Evolutionary conservation across 2,329 filamentous ascomycete species (phyloP), one percentile per base, ranked within the genome.

Genomic region (Chaetomiaceae sp.): DNA sequence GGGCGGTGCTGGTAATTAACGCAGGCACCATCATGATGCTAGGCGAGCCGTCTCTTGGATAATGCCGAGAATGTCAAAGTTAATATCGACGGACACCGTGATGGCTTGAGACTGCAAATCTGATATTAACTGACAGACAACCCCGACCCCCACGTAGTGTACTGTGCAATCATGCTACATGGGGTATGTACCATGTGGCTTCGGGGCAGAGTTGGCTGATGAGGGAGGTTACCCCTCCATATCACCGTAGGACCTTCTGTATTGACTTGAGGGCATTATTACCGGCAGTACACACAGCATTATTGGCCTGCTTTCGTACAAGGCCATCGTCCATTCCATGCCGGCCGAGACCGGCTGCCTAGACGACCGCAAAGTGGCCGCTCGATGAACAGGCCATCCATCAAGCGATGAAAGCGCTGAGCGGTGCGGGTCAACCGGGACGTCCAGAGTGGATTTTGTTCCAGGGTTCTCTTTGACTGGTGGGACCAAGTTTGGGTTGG

Each of bases 321-420:
- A 11, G 36, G 23, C 5, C 16, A 18, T 16, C 25, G 18, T 42
- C 13, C 33, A 37, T 18, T 18, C 25, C 34, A 41, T 4, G 16
- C 16, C 18, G n/a, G 33, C 48, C 41, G 48, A 45, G 25, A 44
- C 29, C 40, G 48, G 48, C 25, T 33, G 30, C 14, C 5, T 27
- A 9, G 5, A 5, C 25, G 25, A 9, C 5, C 9, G 25, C 25
- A 27, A 9, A 27, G 5, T 33, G 30, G 30, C 20, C 20, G 20
- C 32, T 38, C 23, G 16, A 32, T 32, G 25, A 16, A 44, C 48
- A 16, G 48, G 21, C 14, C 16, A 29, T 5, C 34, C 42, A 51
- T 47, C 53, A 55, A 49, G 46, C 52, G 34, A 44, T 49, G 51
- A n/a, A n/a, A n/a, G n/a, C 45, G 33, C 44, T 46, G 38, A 46